Percentiles rank a stretch among this genome's conserved stretches.
These are phyloP conservation scores for Cryomyces antarcticus DNA, from an alignment of 495 filamentous ascomycete species.

Conservation along the genomic window DNA sequence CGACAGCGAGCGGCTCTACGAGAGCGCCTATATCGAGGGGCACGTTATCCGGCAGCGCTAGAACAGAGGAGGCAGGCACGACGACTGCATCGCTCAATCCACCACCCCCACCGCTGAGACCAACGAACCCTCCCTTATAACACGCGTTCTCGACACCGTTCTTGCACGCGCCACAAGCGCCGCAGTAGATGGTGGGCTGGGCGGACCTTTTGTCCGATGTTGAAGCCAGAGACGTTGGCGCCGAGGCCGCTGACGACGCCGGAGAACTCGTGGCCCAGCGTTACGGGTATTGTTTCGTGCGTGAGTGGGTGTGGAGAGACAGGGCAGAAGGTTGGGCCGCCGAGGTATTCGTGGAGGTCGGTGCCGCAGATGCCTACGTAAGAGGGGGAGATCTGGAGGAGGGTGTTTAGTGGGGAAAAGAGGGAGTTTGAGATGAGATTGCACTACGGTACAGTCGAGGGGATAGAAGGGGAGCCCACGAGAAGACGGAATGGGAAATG, in stretches of 20 bases:
- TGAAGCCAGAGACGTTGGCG: conserved; percentile 3
- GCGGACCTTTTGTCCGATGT: conserved; percentile 8
- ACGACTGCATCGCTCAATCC: conserved; percentile 12
- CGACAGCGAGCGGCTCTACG: conserved; percentile 14
- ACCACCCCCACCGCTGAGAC: conserved; percentile 11
- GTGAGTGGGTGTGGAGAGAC: conserved; percentile 9
- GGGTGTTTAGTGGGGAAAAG: neutral
- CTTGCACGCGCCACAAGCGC: conserved; percentile 8
- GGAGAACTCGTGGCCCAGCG: conserved; percentile 14
- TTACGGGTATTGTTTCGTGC: conserved; percentile 11
- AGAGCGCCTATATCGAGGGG: conserved; percentile 10
- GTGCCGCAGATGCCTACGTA: conserved; percentile 14
- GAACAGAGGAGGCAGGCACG: conserved; percentile 4
- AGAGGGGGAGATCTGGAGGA: conserved; percentile 6
- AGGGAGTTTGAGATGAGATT: neutral
- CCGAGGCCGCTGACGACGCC: conserved; percentile 11
- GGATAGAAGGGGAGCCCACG: too few relatives aligned
- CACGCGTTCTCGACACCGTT: conserved; percentile 11
- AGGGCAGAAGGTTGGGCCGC: conserved; percentile 11
- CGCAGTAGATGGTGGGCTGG: conserved; percentile 13
- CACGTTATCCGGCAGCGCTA: conserved; percentile 9
- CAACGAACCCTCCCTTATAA: conserved; percentile 11
- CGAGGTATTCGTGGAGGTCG: conserved; percentile 14
- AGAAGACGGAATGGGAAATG: neutral
- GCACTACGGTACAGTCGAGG: too few relatives aligned